Conservation (phyloP, 495 filamentous ascomycete species). For the Penicillium nucicola region DNA sequence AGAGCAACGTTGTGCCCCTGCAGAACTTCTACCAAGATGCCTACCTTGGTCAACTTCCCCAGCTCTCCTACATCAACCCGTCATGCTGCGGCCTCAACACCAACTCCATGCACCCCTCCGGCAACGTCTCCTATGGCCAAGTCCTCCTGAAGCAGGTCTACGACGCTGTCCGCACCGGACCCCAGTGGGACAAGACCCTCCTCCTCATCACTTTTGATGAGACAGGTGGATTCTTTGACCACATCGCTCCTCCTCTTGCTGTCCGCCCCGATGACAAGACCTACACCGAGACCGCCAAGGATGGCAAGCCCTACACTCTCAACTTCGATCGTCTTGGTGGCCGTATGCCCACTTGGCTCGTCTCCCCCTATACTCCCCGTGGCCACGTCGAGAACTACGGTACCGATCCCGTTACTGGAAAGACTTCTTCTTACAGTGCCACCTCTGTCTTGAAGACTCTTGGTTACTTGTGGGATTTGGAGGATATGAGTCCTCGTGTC, state of each 20-base stretch:
- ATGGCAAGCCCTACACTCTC: slow-evolving; percentile 44
- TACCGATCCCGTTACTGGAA: slow-evolving; percentile 28
- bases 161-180: slow-evolving; percentile 45
- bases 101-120: slow-evolving; percentile 50
- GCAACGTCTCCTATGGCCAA: slow-evolving; percentile 47
- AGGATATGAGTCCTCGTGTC: slow-evolving; percentile 42
- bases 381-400: slow-evolving; percentile 47
- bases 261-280: slow-evolving; percentile 42
- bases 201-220: slow-evolving; percentile 51
- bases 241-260: slow-evolving; percentile 46
- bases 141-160: slow-evolving; percentile 51
- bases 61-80: slow-evolving; percentile 53
- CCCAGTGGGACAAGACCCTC: slow-evolving; percentile 48
- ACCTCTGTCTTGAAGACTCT: slow-evolving; percentile 44
- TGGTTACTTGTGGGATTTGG: slow-evolving; percentile 45
- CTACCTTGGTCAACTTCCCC: slow-evolving; percentile 38
- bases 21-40: slow-evolving; percentile 44
- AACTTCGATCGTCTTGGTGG: slow-evolving; percentile 49
- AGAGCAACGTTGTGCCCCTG: slow-evolving; percentile 34
- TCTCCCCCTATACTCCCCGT: slow-evolving; percentile 46
- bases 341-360: slow-evolving; percentile 50
- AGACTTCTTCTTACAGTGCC: slow-evolving; percentile 37
- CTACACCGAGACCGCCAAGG: slow-evolving; percentile 42
- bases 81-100: slow-evolving; percentile 48
- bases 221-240: slow-evolving; percentile 52